phyloP scores from a whole-genome alignment of 345 rosid genomes.

The Brassica rapa region DNA sequence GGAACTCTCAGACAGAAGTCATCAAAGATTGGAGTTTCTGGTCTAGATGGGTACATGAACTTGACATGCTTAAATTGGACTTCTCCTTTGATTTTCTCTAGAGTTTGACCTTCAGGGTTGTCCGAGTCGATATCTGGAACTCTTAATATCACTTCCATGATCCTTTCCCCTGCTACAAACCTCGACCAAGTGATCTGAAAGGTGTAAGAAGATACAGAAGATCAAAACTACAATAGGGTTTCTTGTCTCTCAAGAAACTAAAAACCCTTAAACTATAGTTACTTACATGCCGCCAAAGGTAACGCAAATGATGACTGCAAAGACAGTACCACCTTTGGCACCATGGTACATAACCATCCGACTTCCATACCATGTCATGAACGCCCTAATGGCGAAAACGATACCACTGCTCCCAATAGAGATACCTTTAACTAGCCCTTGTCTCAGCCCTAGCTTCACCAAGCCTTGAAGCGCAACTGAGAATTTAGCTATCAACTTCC shows the following conservation, averaged over 20 bases:
- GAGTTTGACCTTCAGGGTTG: conserved; percentile 61
- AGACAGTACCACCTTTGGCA: conserved; percentile 86
- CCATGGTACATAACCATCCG: conserved; percentile 77
- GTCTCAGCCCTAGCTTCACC: conserved; percentile 79
- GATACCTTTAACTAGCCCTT: conserved; percentile 89
- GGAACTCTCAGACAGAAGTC: conserved; percentile 71
- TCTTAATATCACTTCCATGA: conserved; percentile 63
- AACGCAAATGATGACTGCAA: conserved; percentile 67
- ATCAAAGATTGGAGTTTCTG: conserved; percentile 66
- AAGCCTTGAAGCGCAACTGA: conserved; percentile 81
- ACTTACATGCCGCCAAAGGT: conserved; percentile 84
- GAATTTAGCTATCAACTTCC: conserved; percentile 71
- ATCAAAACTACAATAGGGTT: conserved; percentile 47
- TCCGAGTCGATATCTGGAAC: conserved; percentile 73
- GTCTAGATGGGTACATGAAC: conserved; percentile 80
- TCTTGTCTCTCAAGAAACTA: conserved; percentile 54
- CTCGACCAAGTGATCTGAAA: conserved; percentile 73
- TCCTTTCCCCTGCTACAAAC: conserved; percentile 67
- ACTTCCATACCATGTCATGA: conserved; percentile 91
- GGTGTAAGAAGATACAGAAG: conserved; percentile 59
- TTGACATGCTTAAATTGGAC: conserved; percentile 79
- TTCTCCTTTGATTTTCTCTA: conserved; percentile 73
- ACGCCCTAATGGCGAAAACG: conserved; percentile 87
- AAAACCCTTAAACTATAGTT: conserved; percentile 41
- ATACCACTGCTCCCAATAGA: conserved; percentile 85